Percentiles rank a stretch among this genome's conserved stretches.
phyloP scores from a whole-genome alignment of 2,329 filamentous ascomycete species.

The Peltaster fructicola region DNA sequence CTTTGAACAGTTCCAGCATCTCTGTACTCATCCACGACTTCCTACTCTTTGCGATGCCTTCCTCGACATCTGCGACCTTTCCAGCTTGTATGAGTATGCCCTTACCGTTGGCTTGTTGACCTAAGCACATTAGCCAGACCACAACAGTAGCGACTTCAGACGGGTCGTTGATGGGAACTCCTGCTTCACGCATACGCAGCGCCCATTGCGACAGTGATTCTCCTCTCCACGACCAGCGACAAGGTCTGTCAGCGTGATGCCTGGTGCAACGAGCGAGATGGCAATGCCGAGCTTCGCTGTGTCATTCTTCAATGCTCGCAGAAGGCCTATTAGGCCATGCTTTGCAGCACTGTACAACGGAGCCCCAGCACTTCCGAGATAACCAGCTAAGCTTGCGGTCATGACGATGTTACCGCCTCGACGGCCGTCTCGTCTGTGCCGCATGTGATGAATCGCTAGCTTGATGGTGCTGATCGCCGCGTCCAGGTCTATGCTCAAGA shows the following conservation, averaged over 20 bases:
- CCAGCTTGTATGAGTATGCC: slow-evolving; percentile 30
- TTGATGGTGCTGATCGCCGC: slow-evolving; percentile 30
- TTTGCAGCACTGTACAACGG: slow-evolving; percentile 33
- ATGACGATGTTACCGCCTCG: slow-evolving; percentile 28
- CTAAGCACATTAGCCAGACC: slow-evolving; percentile 27
- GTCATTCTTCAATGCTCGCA: slow-evolving; percentile 33
- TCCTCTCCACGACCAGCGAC: slow-evolving; percentile 18
- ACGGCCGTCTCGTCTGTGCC: slow-evolving; percentile 16
- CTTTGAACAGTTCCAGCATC: slow-evolving; percentile 31
- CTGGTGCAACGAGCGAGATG: slow-evolving; percentile 30
- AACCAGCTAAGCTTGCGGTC: slow-evolving; percentile 32
- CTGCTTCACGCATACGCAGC: slow-evolving; percentile 24
- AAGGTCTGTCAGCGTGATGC: slow-evolving; percentile 31
- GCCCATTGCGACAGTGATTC: slow-evolving; percentile 24
- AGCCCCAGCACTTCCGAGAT: slow-evolving; percentile 30
- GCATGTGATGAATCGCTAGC: slow-evolving; percentile 30
- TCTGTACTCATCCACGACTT: slow-evolving; percentile 32
- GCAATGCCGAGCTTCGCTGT: slow-evolving; percentile 28
- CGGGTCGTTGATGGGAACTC: slow-evolving; percentile 31
- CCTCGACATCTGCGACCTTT: slow-evolving; percentile 26
- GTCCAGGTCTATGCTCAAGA: slow-evolving; percentile 29
- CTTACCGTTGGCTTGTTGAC: slow-evolving; percentile 26
- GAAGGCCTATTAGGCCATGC: slow-evolving; percentile 32
- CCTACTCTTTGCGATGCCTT: slow-evolving; percentile 27
- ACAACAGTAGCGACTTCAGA: slow-evolving; percentile 28